Conservation (phyloP, 2,329 filamentous ascomycete genomes). For the Hirsutella minnesotensis region DNA sequence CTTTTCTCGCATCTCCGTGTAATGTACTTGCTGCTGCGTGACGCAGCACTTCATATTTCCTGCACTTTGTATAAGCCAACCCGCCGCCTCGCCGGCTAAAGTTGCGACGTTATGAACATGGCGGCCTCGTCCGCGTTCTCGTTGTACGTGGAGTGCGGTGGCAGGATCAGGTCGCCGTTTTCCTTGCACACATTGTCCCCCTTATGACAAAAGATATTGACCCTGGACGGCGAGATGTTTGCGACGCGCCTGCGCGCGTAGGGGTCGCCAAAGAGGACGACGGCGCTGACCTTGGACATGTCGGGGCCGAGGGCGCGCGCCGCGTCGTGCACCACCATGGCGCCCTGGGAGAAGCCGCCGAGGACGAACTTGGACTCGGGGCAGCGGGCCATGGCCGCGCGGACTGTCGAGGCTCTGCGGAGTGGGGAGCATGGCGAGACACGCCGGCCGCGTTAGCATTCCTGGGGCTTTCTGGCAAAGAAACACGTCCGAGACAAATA, state of each 20-base stretch:
- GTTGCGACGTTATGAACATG: constrained; percentile 9
- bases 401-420: constrained; percentile 19
- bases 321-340: constrained; percentile 15
- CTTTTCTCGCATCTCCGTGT: no score
- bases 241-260: constrained; percentile 9
- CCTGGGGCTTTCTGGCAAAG: background rate
- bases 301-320: constrained; percentile 10
- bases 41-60: no score
- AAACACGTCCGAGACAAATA: no score
- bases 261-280: constrained; percentile 20
- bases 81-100: background rate
- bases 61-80: background rate
- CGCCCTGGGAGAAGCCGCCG: constrained; percentile 17
- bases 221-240: constrained; percentile 10
- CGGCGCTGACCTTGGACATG: constrained; percentile 15
- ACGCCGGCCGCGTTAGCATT: background rate
- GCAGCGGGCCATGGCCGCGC: constrained; percentile 16
- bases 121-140: constrained; percentile 12
- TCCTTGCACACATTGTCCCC: constrained; percentile 17
- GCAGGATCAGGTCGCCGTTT: constrained; percentile 14
- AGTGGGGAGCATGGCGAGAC: background rate
- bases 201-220: constrained; percentile 13
- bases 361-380: constrained; percentile 13
- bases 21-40: no score
- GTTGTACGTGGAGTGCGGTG: constrained; percentile 15